Base-by-base conservation (phyloP, 169 alveolate genomes). In the Cryptosporidium andersoni region DNA sequence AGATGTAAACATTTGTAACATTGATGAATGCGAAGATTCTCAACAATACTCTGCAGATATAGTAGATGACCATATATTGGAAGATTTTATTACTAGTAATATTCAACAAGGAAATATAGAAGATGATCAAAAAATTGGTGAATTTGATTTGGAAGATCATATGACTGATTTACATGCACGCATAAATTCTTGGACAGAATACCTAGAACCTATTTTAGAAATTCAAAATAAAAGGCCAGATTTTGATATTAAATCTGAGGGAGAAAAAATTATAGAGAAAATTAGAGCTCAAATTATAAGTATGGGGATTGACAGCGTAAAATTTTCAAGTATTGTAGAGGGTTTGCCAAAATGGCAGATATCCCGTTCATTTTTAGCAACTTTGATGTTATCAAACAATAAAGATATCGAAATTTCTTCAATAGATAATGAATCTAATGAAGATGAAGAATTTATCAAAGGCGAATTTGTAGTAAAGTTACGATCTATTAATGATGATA, bases 341-440 rank as follows among this genome's bases (percentile, higher is more conserved):
- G 85, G 85, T 25, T 12, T 56, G 16, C 40, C 66, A 11, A 74
- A 36, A 47, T 74, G 85, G 85, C 74, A 74, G 37, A 68, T 74
- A 36, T 74, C 74, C 62, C 55, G 85, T 34, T 74, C 85, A 25
- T 74, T 74, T 48, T 36, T 74, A 9, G 85, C 85, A 56, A 74
- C 85, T 7, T 48, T 74, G 48, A 74, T 74, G 85, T 63, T 74
- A 12, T 56, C 85, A 16, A 74, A 74, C 37, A 74, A 58, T 47
- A 56, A 60, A 6, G 85, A 74, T 14, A 58, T 74, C 9, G 85
- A 74, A 25, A 74, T 74, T 56, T 51, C 60, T 16, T 42, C 40
- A 11, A 43, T 43, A n/a, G 34, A 45, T 3, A 53, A 66, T 14
- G 42, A 52, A 25, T 11, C n/a, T 37, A 9, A 6, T 7, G 66